Percentiles rank a stretch among this genome's conserved stretches.
Evolutionary conservation across 2,329 filamentous ascomycete genomes (phyloP).

Genomic region (Microsporum audouinii): DNA sequence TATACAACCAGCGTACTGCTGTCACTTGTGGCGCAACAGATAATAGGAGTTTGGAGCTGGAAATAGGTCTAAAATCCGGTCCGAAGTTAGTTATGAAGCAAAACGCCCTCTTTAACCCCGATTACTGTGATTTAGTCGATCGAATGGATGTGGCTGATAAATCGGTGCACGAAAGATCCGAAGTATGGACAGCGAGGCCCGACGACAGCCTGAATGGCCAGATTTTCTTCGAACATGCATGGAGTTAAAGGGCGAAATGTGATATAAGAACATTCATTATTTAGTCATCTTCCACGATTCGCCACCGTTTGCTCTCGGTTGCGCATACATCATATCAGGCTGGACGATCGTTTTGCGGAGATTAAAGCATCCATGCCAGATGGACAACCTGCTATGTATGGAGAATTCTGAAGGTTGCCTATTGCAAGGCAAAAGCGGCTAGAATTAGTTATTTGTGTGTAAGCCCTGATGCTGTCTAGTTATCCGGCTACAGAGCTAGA

Average conservation of each 20-base stretch:
- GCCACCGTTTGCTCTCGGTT: not conserved
- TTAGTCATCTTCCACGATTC: not conserved
- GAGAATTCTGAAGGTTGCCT: too few species aligned
- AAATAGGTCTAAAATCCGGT: not conserved
- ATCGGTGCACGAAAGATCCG: too few species aligned
- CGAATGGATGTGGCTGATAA: not conserved
- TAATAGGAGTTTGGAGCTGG: not conserved
- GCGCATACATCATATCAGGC: not conserved
- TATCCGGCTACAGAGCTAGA: too few species aligned
- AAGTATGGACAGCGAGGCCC: too few species aligned
- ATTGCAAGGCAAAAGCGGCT: too few species aligned
- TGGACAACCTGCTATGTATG: too few species aligned
- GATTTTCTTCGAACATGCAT: not conserved
- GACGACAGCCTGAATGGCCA: not conserved
- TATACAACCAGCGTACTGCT: not conserved
- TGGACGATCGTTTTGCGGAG: not conserved
- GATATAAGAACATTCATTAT: not conserved
- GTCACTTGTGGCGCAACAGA: not conserved
- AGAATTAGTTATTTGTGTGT: too few species aligned
- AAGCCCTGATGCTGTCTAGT: too few species aligned
- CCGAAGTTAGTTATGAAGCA: not conserved
- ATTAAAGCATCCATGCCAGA: not conserved
- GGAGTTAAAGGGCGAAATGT: not conserved
- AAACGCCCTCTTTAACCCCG: not conserved
- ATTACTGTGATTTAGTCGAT: not conserved